phyloP scores from a whole-genome alignment of 2,329 filamentous ascomycete species.

The Colletotrichum musicola region DNA sequence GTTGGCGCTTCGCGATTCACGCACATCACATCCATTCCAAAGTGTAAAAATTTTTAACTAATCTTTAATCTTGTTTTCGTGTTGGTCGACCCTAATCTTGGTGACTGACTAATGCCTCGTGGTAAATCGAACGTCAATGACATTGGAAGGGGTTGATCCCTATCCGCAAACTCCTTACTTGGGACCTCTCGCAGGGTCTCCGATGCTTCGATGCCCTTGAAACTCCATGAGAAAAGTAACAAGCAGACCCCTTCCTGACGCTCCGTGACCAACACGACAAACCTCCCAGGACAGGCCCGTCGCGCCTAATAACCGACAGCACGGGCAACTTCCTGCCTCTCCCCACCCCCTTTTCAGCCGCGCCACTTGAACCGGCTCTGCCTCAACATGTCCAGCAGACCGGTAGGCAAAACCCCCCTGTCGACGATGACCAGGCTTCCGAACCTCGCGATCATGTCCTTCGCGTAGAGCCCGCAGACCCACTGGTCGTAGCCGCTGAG shows the following conservation, averaged over 20 bases:
- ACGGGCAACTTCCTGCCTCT: neutral
- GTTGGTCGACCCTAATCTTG: neutral
- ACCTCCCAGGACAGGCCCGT: slow-evolving; percentile 3
- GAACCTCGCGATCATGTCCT: slow-evolving; percentile 54
- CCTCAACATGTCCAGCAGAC: slow-evolving; percentile 53
- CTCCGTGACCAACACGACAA: neutral
- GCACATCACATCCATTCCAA: neutral
- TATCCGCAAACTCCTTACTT: neutral
- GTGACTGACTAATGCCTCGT: slow-evolving; percentile 2
- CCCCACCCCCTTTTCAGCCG: slow-evolving; percentile 43
- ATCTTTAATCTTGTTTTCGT: neutral
- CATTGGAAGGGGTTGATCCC: neutral
- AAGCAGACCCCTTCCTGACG: neutral
- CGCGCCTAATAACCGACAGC: slow-evolving; percentile 2
- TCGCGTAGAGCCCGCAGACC: slow-evolving; percentile 53
- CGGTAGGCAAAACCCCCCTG: slow-evolving; percentile 54
- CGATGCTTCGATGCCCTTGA: slow-evolving; percentile 6
- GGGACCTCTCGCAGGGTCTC: slow-evolving; percentile 8
- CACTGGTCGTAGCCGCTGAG: slow-evolving; percentile 51
- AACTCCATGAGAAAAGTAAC: neutral
- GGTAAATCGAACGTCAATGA: slow-evolving; percentile 2
- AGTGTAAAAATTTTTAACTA: neutral
- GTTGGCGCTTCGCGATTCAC: neutral
- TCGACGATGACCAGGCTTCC: slow-evolving; percentile 55
- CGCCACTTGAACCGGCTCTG: slow-evolving; percentile 53